Conservation (phyloP, 805 yeast genomes). For the Maudiozyma pseudohumilis region DNA sequence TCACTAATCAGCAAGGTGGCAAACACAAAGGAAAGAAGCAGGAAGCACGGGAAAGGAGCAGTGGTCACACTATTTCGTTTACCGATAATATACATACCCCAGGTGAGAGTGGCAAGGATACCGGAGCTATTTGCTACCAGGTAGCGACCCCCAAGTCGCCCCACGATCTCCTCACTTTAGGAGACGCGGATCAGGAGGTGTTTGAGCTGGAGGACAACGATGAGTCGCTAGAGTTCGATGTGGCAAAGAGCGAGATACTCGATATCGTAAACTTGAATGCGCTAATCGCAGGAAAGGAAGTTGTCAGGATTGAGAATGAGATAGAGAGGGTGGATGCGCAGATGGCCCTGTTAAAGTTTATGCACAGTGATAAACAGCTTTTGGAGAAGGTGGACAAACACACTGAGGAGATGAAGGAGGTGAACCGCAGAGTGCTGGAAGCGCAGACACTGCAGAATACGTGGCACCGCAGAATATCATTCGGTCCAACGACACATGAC, state of each 20-base stretch:
- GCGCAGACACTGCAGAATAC: background rate
- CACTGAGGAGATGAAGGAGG: slow-evolving; percentile 9
- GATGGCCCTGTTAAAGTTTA: slow-evolving; percentile 39
- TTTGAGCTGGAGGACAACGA: background rate
- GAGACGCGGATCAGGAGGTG: slow-evolving; percentile 15
- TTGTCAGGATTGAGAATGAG: slow-evolving; percentile 41
- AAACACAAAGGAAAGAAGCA: too few relatives aligned
- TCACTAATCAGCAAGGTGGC: too few relatives aligned
- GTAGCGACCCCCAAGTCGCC: slow-evolving; percentile 38
- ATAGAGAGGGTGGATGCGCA: slow-evolving; percentile 50
- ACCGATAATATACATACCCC: background rate
- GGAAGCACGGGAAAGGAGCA: too few relatives aligned
- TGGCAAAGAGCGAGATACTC: slow-evolving; percentile 28
- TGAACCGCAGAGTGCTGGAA: slow-evolving; percentile 18
- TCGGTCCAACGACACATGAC: background rate
- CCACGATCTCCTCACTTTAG: slow-evolving; percentile 27
- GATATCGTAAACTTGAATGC: slow-evolving; percentile 51
- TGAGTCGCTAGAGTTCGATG: slow-evolving; percentile 9
- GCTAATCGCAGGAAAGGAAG: slow-evolving; percentile 48
- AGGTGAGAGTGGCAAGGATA: background rate
- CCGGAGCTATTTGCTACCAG: slow-evolving; percentile 25
- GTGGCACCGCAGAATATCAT: too few relatives aligned
- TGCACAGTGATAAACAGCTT: slow-evolving; percentile 29
- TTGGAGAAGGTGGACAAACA: slow-evolving; percentile 15
- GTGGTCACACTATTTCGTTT: background rate